A percentile compares a stretch with the other conserved stretches of the same genome.
Evolutionary conservation across 768 basidiomycete species (phyloP).

Genomic region (Agaricus subrufescens): DNA sequence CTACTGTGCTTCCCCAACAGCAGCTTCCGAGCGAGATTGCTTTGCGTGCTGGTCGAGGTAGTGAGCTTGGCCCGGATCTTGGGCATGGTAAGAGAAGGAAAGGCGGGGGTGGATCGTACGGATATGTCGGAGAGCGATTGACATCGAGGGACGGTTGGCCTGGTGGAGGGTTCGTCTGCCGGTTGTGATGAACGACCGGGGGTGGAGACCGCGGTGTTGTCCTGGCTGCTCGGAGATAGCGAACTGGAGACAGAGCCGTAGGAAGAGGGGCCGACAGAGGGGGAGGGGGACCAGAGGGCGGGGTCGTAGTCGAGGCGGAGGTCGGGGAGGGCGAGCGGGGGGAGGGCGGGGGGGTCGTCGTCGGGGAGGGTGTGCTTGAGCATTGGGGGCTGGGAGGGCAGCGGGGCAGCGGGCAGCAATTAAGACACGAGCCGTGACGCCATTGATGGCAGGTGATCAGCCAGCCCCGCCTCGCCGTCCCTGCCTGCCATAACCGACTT

Average conservation of each 20-base stretch:
- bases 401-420: too few species aligned
- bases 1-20: constrained; percentile 38
- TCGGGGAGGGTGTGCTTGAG: constrained; percentile 53
- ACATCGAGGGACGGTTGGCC: constrained; percentile 38
- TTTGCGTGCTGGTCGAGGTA: constrained; percentile 32
- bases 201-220: constrained; percentile 1
- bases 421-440: constrained; percentile 2
- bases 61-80: constrained; percentile 42
- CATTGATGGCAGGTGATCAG: constrained; percentile 2
- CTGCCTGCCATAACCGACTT: background rate
- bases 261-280: constrained; percentile 33
- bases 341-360: constrained; percentile 57
- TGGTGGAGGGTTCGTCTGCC: background rate
- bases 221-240: constrained; percentile 16
- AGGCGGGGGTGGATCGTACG: constrained; percentile 33
- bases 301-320: constrained; percentile 43
- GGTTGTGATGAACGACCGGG: constrained; percentile 16
- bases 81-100: constrained; percentile 42
- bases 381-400: constrained; percentile 7
- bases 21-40: constrained; percentile 54
- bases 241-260: constrained; percentile 14
- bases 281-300: constrained; percentile 31
- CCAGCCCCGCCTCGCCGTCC: constrained; percentile 6
- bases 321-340: constrained; percentile 59
- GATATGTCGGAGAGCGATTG: constrained; percentile 57